phyloP scores from a whole-genome alignment of 805 yeast species.

The Maudiozyma turicensis region DNA sequence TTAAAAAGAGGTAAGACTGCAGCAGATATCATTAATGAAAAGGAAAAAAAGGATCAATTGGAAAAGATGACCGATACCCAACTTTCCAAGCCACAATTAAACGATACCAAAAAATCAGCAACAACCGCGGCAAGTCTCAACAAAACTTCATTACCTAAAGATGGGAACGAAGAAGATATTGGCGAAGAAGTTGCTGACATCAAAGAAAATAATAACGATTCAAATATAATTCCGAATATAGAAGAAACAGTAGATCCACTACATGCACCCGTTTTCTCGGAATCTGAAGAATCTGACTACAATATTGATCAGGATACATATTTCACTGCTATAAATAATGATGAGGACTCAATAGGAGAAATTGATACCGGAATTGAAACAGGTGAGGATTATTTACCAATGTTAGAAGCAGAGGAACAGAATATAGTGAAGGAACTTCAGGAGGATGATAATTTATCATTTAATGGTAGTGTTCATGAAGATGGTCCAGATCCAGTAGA shows the following conservation, averaged over 20 bases:
- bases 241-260: conserved; percentile 14
- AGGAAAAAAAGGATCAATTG: conserved; percentile 3
- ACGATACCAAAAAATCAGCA: conserved; percentile 35
- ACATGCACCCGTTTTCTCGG: conserved; percentile 25
- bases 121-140: conserved; percentile 18
- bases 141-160: conserved; percentile 3
- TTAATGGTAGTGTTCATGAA: conserved; percentile 28
- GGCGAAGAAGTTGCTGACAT: conserved; percentile 42
- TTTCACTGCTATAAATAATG: conserved; percentile 22
- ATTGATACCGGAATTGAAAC: conserved; percentile 26
- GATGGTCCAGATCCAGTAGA: conserved; percentile 26
- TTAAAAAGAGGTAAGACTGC: conserved; percentile 30
- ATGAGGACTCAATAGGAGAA: conserved; percentile 28
- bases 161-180: conserved; percentile 31
- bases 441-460: conserved; percentile 25
- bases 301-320: conserved; percentile 27
- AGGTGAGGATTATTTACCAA: conserved; percentile 27
- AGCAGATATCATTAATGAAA: conserved; percentile 9
- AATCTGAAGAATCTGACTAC: conserved; percentile 29
- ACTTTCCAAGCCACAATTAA: conserved; percentile 17
- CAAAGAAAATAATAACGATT: neutral
- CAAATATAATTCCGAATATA: neutral
- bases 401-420: conserved; percentile 26
- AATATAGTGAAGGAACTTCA: conserved; percentile 24
- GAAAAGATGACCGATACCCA: conserved; percentile 2